Percentiles rank a stretch among this genome's conserved stretches.
phyloP scores from a whole-genome alignment of 495 filamentous ascomycete species.

The Penicillium subrubescens region DNA sequence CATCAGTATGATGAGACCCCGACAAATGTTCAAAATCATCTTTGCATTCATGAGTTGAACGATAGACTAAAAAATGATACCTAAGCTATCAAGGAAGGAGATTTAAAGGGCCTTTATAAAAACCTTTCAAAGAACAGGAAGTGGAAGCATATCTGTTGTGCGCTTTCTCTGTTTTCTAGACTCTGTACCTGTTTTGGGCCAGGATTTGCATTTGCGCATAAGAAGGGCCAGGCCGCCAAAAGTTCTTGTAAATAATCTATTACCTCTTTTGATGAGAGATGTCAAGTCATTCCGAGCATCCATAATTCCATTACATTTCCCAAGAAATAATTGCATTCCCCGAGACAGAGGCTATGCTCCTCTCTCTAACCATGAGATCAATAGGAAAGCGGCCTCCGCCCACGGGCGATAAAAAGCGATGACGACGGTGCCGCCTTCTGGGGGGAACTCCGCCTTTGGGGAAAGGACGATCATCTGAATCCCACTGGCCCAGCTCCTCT shows the following conservation, averaged over 20 bases:
- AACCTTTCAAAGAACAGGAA: too few species aligned
- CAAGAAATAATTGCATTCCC: neutral
- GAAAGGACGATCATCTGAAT: slow-evolving; percentile 32
- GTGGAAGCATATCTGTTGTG: too few species aligned
- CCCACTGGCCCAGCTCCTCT: slow-evolving; percentile 16
- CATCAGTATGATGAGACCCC: too few species aligned
- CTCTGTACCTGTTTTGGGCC: slow-evolving; percentile 3
- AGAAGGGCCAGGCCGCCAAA: slow-evolving; percentile 11
- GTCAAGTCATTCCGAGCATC: neutral
- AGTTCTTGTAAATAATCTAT: slow-evolving; percentile 19
- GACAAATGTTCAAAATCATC: too few species aligned
- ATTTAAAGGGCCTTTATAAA: too few species aligned
- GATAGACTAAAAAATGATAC: too few species aligned
- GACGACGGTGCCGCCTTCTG: slow-evolving; percentile 31
- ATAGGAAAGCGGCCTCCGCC: slow-evolving; percentile 5
- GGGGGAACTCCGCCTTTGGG: slow-evolving; percentile 30
- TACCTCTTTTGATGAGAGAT: slow-evolving; percentile 4
- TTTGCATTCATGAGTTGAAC: too few species aligned
- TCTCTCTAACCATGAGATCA: neutral
- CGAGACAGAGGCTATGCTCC: neutral
- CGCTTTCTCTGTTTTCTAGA: neutral
- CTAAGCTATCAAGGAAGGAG: too few species aligned
- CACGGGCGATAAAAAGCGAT: slow-evolving; percentile 16
- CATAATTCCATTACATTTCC: neutral
- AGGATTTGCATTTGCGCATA: slow-evolving; percentile 5